phyloP scores from a whole-genome alignment of 257 asterid genomes.

The Knoxia roxburghii region DNA sequence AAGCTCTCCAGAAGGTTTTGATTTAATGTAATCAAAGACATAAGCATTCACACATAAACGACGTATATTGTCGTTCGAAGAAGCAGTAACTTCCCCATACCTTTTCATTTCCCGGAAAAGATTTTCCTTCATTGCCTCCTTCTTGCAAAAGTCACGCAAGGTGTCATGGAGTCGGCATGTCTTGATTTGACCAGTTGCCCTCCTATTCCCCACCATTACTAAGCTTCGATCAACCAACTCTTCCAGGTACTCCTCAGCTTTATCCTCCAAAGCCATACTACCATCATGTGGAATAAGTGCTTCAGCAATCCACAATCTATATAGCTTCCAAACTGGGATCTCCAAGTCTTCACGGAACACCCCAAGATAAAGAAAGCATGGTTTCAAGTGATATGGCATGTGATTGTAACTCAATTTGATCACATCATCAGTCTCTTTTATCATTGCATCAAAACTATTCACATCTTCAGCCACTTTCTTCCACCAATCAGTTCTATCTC shows the following conservation, averaged over 20 bases:
- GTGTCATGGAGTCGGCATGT: conserved; percentile 18
- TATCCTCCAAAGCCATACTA: conserved; percentile 12
- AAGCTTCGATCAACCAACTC: conserved; percentile 17
- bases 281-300: conserved; percentile 16
- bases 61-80: neutral
- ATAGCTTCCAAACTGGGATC: conserved; percentile 22
- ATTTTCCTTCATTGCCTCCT: conserved; percentile 16
- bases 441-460: conserved; percentile 4
- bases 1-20: conserved; percentile 1
- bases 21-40: neutral
- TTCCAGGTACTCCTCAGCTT: conserved; percentile 22
- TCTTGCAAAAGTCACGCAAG: conserved; percentile 20
- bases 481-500: conserved; percentile 16
- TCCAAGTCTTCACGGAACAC: conserved; percentile 22
- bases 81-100: neutral
- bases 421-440: conserved; percentile 10
- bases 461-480: conserved; percentile 19
- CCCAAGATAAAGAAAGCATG: conserved; percentile 28
- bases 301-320: conserved; percentile 28
- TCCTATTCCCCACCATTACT: conserved; percentile 17
- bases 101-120: conserved; percentile 11
- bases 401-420: conserved; percentile 21
- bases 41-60: conserved; percentile 14
- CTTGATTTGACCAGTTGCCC: conserved; percentile 22
- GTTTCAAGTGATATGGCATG: conserved; percentile 22